These are phyloP conservation scores for Lactifluus volemus DNA, from an alignment of 768 basidiomycete species.

Conservation along the genomic window DNA sequence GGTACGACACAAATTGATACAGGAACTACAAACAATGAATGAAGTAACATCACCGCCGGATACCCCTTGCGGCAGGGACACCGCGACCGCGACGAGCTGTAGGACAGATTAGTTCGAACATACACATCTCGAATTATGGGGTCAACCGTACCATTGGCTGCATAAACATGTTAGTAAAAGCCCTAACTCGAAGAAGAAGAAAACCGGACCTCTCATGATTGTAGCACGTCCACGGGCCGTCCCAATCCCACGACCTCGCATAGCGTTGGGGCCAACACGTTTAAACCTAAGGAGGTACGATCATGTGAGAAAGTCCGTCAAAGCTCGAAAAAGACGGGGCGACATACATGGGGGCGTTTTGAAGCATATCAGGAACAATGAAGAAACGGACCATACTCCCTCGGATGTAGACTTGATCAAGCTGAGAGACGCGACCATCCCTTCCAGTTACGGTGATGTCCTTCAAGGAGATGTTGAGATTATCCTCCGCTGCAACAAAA, in stretches of 20 bases:
- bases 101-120: conserved; percentile 19
- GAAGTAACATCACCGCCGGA: conserved; percentile 52
- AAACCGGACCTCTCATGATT: conserved; percentile 85
- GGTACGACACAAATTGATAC: conserved; percentile 9
- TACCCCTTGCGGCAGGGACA: conserved; percentile 66
- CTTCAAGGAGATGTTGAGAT: conserved; percentile 90
- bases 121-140: background rate
- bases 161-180: conserved; percentile 19
- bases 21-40: conserved; percentile 6
- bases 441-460: conserved; percentile 97
- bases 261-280: conserved; percentile 94
- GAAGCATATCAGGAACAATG: conserved; percentile 98
- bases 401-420: conserved; percentile 98
- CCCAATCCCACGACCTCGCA: conserved; percentile 98
- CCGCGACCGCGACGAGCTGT: conserved; percentile 84
- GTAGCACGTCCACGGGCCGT: conserved; percentile 98
- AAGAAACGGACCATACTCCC: conserved; percentile 98
- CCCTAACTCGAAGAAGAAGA: background rate
- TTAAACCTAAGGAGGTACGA: conserved; percentile 70
- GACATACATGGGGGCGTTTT: conserved; percentile 96
- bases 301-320: background rate
- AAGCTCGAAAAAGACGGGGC: conserved; percentile 4
- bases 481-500: conserved; percentile 80
- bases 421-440: conserved; percentile 96
- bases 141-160: conserved; percentile 60